Base-by-base conservation (phyloP, 2,329 filamentous ascomycete species). In the Aciculosporium take region DNA sequence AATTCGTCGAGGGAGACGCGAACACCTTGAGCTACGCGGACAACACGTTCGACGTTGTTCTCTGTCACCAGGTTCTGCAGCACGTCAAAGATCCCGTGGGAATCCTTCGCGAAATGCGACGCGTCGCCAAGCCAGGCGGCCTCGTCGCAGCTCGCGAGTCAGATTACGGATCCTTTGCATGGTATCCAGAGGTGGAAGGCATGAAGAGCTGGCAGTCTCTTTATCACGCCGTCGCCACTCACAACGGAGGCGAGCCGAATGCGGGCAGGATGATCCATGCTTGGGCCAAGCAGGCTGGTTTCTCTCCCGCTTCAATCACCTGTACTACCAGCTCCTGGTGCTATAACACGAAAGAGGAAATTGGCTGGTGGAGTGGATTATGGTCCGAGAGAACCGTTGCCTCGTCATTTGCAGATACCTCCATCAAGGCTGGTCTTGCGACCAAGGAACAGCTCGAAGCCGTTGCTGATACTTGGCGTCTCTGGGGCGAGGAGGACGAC, bases 71-170 rank as follows among this genome's bases (percentile, higher is more conserved):
- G 45, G 48, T 66, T 4, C 50, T 69, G 17, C 55, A 58, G 17
- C 63, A 68, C 43, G 52, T 68, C 15, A 51, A 55, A 3, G 52
- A 57, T 24, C 56, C 55, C 4, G 55, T 60, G 2, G 31, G 43
- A 0, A 56, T 62, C 9, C 39, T 66, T 18, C n/a, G 33, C 2
- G 64, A 67, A 49, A 63, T 66, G 54, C 53, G 57, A 3, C 55
- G 66, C 0, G 59, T 68, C 0, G 50, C 63, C 7, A 64, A 57
- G 48, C 55, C 58, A 0, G 63, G 64, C 2, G 66, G 65, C 18
- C 46, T 68, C 12, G 51, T 67, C 0, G 65, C 51, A 5, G 48
- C 48, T 5, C 61, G 53, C 27, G 50, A 52, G 38, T 45, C 50
- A 5, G 53, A 53, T 35, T 44, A 27, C 5, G 39, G 42, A 4